Evolutionary conservation across 805 yeast species (phyloP).

Genomic region (Schwanniomyces occidentalis): DNA sequence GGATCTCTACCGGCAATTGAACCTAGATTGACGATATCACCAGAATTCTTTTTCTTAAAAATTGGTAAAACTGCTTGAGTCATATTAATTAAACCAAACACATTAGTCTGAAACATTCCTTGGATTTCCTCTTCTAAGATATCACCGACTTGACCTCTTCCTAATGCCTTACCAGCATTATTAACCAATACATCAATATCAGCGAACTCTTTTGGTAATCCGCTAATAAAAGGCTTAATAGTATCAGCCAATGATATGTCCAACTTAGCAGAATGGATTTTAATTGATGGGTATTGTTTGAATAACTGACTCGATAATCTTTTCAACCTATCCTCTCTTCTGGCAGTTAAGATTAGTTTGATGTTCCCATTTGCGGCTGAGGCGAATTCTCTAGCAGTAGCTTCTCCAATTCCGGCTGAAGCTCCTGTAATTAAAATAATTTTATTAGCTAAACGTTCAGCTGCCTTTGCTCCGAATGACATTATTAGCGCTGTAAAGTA

Average conservation of each 20-base stretch:
- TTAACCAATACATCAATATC: slow-evolving; percentile 39
- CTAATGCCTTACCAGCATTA: slow-evolving; percentile 43
- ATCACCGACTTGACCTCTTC: slow-evolving; percentile 31
- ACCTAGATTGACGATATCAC: slow-evolving; percentile 39
- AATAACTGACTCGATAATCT: slow-evolving; percentile 25
- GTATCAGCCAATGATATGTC: slow-evolving; percentile 30
- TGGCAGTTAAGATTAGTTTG: slow-evolving; percentile 37
- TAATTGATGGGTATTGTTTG: slow-evolving; percentile 23
- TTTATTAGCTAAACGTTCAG: slow-evolving; percentile 39
- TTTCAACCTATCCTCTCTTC: slow-evolving; percentile 31
- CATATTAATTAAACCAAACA: slow-evolving; percentile 34
- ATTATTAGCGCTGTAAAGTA: too few relatives aligned
- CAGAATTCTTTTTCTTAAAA: slow-evolving; percentile 35
- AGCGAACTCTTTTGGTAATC: slow-evolving; percentile 33
- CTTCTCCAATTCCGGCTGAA: slow-evolving; percentile 45
- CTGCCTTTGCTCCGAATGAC: slow-evolving; percentile 39
- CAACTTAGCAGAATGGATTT: slow-evolving; percentile 29
- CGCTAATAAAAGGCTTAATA: slow-evolving; percentile 27
- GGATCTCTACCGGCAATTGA: slow-evolving; percentile 40
- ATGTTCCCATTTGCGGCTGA: slow-evolving; percentile 38
- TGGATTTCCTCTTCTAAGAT: slow-evolving; percentile 28
- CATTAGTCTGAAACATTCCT: slow-evolving; percentile 41
- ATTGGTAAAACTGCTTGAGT: slow-evolving; percentile 39
- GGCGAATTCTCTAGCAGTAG: slow-evolving; percentile 42
- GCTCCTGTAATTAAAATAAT: slow-evolving; percentile 42